Conservation (phyloP, 805 yeast species). For the Teunomyces lycoperdinae region DNA sequence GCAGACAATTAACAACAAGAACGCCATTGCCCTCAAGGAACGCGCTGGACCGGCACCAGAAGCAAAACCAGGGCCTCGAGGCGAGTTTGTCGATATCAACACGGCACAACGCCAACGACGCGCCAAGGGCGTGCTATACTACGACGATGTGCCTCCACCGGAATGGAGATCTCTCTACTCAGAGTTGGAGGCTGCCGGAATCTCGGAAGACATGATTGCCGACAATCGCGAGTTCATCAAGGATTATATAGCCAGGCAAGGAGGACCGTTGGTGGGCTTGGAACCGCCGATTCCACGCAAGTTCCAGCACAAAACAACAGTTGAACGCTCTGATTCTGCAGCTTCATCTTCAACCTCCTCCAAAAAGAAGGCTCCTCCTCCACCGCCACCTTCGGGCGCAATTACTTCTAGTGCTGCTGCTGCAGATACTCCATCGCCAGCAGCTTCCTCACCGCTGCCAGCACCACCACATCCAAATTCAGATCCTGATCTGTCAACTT, state of each 20-base stretch:
- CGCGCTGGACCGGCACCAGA: slow-evolving; percentile 20
- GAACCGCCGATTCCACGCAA: slow-evolving; percentile 83
- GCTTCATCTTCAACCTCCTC: slow-evolving; percentile 24
- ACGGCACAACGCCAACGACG: slow-evolving; percentile 57
- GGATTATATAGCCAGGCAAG: slow-evolving; percentile 68
- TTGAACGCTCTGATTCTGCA: neutral
- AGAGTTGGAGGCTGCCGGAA: slow-evolving; percentile 75
- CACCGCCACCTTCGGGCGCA: slow-evolving; percentile 33
- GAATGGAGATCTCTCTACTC: slow-evolving; percentile 78
- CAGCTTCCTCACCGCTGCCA: slow-evolving; percentile 7
- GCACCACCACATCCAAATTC: slow-evolving; percentile 11
- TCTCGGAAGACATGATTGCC: slow-evolving; percentile 84
- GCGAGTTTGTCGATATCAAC: slow-evolving; percentile 48
- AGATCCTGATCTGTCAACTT: slow-evolving; percentile 6
- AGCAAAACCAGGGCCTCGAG: slow-evolving; percentile 59
- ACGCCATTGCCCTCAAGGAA: slow-evolving; percentile 78
- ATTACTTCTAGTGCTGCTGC: slow-evolving; percentile 13
- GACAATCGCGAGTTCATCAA: slow-evolving; percentile 81
- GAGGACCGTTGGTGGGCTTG: slow-evolving; percentile 76
- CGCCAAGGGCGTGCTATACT: slow-evolving; percentile 60
- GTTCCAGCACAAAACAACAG: slow-evolving; percentile 29
- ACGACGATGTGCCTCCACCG: slow-evolving; percentile 77
- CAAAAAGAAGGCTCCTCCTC: slow-evolving; percentile 36
- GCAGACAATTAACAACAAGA: slow-evolving; percentile 80
- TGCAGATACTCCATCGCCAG: slow-evolving; percentile 4